These are phyloP conservation scores for Penicillium riverlandense DNA, from an alignment of 495 filamentous ascomycete species.

Conservation along the genomic window DNA sequence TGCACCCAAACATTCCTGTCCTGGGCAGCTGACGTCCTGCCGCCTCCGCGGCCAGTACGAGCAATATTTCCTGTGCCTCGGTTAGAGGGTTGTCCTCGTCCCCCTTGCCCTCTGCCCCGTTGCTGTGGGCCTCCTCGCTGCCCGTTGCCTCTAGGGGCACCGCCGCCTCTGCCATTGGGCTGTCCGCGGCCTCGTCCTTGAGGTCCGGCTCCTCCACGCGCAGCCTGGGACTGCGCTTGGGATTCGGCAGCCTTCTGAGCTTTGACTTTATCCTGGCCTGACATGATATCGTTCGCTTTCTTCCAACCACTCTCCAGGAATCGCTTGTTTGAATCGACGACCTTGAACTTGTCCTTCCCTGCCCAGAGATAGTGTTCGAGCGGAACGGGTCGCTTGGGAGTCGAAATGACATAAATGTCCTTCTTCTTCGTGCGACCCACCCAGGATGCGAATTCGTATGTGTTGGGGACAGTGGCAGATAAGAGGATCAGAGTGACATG, in stretches of 20 bases:
- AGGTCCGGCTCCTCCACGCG: conserved; percentile 45
- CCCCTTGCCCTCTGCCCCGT: conserved; percentile 49
- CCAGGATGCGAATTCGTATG: conserved; percentile 96
- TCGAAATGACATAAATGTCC: conserved; percentile 98
- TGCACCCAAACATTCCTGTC: conserved; percentile 97
- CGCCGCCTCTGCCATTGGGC: conserved; percentile 26
- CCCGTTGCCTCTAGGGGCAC: conserved; percentile 12
- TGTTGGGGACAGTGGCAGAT: conserved; percentile 95
- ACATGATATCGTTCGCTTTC: conserved; percentile 76
- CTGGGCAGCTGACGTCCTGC: conserved; percentile 78
- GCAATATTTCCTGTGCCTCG: conserved; percentile 81
- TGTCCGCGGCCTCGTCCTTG: conserved; percentile 41
- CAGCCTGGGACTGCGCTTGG: conserved; percentile 27
- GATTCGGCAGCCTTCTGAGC: conserved; percentile 43
- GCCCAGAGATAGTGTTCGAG: conserved; percentile 96
- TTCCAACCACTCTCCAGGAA: conserved; percentile 93
- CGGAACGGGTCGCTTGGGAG: conserved; percentile 88
- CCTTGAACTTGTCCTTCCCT: conserved; percentile 84
- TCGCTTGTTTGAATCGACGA: conserved; percentile 84
- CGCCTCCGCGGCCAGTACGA: conserved; percentile 74
- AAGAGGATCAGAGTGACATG: conserved; percentile 93
- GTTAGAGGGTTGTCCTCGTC: conserved; percentile 48
- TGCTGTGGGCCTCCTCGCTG: conserved; percentile 43
- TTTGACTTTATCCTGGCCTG: conserved; percentile 74
- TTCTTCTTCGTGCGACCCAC: conserved; percentile 97